Conservation (phyloP, 139 green algal species). For the Raphidocelis subcapitata region DNA sequence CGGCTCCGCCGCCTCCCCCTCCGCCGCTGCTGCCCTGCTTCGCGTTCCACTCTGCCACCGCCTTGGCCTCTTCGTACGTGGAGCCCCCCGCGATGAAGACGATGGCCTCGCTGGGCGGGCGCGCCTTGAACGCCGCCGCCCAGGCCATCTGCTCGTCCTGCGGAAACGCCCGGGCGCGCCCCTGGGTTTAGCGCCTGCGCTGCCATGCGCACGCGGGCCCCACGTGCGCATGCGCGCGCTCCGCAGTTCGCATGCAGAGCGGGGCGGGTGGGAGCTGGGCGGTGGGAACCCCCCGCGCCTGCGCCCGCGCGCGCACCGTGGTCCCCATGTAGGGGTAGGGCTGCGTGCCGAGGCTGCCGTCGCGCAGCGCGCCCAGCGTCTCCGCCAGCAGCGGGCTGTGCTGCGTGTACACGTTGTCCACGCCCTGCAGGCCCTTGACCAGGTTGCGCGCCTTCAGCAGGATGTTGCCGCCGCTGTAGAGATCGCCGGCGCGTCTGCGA, state of each 20-base stretch:
- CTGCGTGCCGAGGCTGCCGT: slow-evolving; percentile 64
- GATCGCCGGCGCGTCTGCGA: slow-evolving; percentile 71
- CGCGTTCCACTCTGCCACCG: slow-evolving; percentile 80
- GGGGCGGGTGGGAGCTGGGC: too few relatives aligned
- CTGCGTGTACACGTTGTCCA: slow-evolving; percentile 97
- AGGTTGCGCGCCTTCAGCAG: slow-evolving; percentile 72
- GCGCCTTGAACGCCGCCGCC: slow-evolving; percentile 41
- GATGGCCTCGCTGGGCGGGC: slow-evolving; percentile 74
- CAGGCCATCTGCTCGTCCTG: slow-evolving; percentile 51
- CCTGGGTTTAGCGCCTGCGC: too few relatives aligned
- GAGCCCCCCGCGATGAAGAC: slow-evolving; percentile 95
- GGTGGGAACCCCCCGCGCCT: too few relatives aligned
- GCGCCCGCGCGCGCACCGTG: not conserved
- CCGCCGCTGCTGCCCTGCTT: slow-evolving; percentile 6
- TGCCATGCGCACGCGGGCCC: too few relatives aligned
- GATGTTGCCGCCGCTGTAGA: slow-evolving; percentile 74
- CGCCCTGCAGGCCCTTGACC: slow-evolving; percentile 61
- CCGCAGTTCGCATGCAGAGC: too few relatives aligned
- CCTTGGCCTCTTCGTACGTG: slow-evolving; percentile 92
- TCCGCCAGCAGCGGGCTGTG: slow-evolving; percentile 84
- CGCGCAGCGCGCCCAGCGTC: slow-evolving; percentile 70
- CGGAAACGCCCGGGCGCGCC: too few relatives aligned
- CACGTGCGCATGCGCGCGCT: too few relatives aligned
- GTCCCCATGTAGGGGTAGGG: slow-evolving; percentile 74
- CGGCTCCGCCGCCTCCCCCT: not conserved